These are phyloP conservation scores for Pulveroboletus frians DNA, from an alignment of 768 basidiomycete species.

Conservation along the genomic window DNA sequence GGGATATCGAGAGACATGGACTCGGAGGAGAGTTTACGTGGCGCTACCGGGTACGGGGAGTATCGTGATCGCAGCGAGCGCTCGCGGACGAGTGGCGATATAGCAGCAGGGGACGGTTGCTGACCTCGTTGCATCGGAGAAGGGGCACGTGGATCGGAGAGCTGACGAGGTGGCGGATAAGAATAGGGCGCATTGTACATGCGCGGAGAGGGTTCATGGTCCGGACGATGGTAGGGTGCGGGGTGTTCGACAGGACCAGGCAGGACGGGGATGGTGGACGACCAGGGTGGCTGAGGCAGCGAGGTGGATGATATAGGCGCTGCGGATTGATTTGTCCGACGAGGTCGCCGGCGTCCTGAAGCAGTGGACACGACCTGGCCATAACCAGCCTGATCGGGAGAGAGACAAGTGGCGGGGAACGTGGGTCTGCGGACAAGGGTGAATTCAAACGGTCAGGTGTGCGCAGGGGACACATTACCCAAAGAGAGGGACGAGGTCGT, in stretches of 20 bases:
- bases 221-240: conserved; percentile 21
- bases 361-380: conserved; percentile 71
- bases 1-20: conserved; percentile 34
- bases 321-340: conserved; percentile 45
- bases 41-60: conserved; percentile 40
- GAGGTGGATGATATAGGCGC: conserved; percentile 29
- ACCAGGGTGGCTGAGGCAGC: conserved; percentile 41
- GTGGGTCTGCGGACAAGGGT: conserved; percentile 53
- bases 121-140: conserved; percentile 31
- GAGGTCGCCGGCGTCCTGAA: conserved; percentile 55
- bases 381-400: conserved; percentile 82
- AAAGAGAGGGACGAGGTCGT: conserved; percentile 83
- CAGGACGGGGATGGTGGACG: conserved; percentile 39
- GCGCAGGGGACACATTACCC: conserved; percentile 46
- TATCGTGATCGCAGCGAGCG: conserved; percentile 32
- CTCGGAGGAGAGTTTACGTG: conserved; percentile 24
- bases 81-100: conserved; percentile 23
- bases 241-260: conserved; percentile 23
- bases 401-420: conserved; percentile 77
- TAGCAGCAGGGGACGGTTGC: conserved; percentile 22
- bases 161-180: conserved; percentile 28
- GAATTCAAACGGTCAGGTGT: conserved; percentile 3
- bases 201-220: conserved; percentile 23
- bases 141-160: conserved; percentile 25
- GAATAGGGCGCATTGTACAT: conserved; percentile 26